phyloP scores from a whole-genome alignment of 345 rosid species.

The Rubroshorea leprosula region DNA sequence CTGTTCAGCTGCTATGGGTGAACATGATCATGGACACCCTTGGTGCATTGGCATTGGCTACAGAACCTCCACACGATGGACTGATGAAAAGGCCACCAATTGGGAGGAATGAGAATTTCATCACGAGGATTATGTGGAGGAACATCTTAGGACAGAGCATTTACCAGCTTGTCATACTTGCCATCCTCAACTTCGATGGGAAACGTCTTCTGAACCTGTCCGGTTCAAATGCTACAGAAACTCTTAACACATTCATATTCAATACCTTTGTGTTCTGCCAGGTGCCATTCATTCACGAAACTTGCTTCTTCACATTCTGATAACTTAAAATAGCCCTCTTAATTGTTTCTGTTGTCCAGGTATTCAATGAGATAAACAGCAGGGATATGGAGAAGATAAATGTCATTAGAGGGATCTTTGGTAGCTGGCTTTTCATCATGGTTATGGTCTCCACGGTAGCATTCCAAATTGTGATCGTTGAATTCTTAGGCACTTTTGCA shows the following conservation, averaged over 20 bases:
- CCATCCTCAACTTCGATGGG: slow-evolving; percentile 46
- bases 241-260: slow-evolving; percentile 62
- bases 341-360: slow-evolving; percentile 28
- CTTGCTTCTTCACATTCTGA: background rate
- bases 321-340: background rate
- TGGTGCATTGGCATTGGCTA: slow-evolving; percentile 74
- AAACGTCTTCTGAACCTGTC: slow-evolving; percentile 44
- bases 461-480: slow-evolving; percentile 57
- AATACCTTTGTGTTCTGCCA: slow-evolving; percentile 73
- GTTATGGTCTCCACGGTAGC: slow-evolving; percentile 47
- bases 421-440: slow-evolving; percentile 54
- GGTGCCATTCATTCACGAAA: slow-evolving; percentile 29
- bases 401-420: slow-evolving; percentile 44
- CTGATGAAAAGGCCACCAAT: slow-evolving; percentile 68
- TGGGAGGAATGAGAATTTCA: slow-evolving; percentile 48
- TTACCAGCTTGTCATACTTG: slow-evolving; percentile 57
- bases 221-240: slow-evolving; percentile 42
- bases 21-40: slow-evolving; percentile 92
- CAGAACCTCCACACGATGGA: slow-evolving; percentile 73
- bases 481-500: slow-evolving; percentile 59
- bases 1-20: slow-evolving; percentile 84
- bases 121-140: slow-evolving; percentile 74
- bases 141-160: slow-evolving; percentile 71
- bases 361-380: slow-evolving; percentile 78
- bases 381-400: slow-evolving; percentile 70